Conservation (phyloP, 257 asterid genomes). For the Jasminum sambac region DNA sequence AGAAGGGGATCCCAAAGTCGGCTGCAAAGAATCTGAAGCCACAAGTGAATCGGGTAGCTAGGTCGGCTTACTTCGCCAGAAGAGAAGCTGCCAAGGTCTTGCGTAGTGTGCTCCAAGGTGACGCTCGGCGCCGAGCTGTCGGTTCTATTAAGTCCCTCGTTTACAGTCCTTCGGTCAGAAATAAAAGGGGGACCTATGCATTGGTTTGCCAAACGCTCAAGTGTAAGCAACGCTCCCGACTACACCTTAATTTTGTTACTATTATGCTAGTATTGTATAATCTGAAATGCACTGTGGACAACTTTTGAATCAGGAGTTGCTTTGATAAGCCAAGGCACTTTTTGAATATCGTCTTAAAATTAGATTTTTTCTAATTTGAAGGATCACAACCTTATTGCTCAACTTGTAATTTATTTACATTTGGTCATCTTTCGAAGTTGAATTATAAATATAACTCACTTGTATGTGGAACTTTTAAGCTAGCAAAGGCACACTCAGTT, state of each 20-base stretch:
- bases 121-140: constrained; percentile 79
- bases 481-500: background rate
- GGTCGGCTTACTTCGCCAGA: constrained; percentile 88
- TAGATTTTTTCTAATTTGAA: background rate
- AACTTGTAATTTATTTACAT: too few species aligned
- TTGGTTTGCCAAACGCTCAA: constrained; percentile 91
- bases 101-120: constrained; percentile 81
- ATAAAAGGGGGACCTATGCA: constrained; percentile 82
- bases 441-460: too few species aligned
- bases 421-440: background rate
- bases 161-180: constrained; percentile 75
- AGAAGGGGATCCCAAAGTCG: constrained; percentile 21
- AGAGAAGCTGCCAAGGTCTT: constrained; percentile 94
- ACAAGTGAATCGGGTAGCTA: constrained; percentile 45
- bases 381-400: background rate
- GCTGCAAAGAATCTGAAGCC: constrained; percentile 36
- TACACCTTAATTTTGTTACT: background rate
- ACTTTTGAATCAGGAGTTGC: background rate
- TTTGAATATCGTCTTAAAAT: background rate
- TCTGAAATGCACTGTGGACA: background rate
- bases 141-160: constrained; percentile 88
- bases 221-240: constrained; percentile 38
- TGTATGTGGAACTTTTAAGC: background rate
- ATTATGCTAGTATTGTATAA: background rate
- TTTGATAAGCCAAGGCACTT: background rate